Base-by-base conservation (phyloP, 164 flowering plant genomes). In the Vitis rupestris region DNA sequence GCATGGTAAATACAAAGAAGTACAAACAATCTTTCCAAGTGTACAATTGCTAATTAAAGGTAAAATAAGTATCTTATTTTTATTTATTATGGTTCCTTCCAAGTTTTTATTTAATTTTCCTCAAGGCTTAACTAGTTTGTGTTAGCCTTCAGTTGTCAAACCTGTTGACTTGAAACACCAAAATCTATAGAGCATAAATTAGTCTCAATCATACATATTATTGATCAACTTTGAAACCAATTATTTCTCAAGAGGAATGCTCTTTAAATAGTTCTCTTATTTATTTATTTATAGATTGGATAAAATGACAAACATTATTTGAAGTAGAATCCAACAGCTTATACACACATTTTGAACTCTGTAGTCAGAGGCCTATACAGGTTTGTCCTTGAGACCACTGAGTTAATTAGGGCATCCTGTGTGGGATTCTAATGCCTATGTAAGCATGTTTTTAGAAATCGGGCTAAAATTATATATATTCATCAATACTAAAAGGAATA, bases 331-430 rank as follows among this genome's bases (percentile, higher is more conserved):
- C 94, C 94, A 59, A 90, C 94, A 67, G 64, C 76, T 64, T 90
- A 91, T 76, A 73, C 85, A 50, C 86, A 80, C 74, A 73, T 82
- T 29, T 68, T 91, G 81, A 80, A 77, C 81, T 81, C 81, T 68
- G 89, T 93, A 48, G 74, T 85, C 61, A 86, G 97, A 83, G 96
- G 94, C 13, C 80, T 95, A 66, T 78, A 89, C 80, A 90, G 99
- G 99, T 94, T 62, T 78, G 77, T 53, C 72, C 51, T 61, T 77
- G n/a, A 55, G 54, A 52, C 59, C 63, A n/a, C 61, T 9, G 48
- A 59, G 11, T 51, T 17, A 17, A 17, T 17, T 19, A n/a, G 44
- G 5, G 9, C 14, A 14, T 14, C 67, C 9, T 50, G 11, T 67
- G 56, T n/a, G 29, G 50, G 23, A 27, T 54, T 69, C 17, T 6